Evolutionary conservation across 495 filamentous ascomycete species (phyloP).

Genomic region (Penicillium odoratum): DNA sequence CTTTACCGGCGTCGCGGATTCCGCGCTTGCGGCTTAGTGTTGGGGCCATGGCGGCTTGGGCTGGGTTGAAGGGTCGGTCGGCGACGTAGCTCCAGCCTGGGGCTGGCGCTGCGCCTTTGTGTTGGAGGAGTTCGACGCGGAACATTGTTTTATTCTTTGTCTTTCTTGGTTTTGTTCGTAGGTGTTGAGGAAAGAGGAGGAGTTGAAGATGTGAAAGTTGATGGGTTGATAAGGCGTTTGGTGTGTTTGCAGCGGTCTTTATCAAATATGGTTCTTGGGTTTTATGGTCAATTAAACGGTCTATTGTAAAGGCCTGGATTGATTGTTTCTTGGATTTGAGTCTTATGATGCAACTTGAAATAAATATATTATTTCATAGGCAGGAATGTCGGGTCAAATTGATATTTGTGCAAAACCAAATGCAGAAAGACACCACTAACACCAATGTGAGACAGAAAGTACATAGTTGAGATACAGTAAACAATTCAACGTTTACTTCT

Average conservation of each 20-base stretch:
- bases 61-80: constrained; percentile 63
- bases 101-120: constrained; percentile 63
- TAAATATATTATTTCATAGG: not conserved
- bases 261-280: not conserved
- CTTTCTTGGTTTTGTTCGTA: not conserved
- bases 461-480: constrained; percentile 8
- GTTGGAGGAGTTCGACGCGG: constrained; percentile 71
- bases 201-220: not conserved
- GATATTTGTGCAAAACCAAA: not conserved
- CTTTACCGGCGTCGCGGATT: constrained; percentile 52
- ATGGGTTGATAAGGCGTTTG: constrained; percentile 10
- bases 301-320: not conserved
- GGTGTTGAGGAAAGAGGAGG: not conserved
- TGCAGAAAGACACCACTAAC: constrained; percentile 2
- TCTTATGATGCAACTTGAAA: not conserved
- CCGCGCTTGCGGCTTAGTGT: constrained; percentile 63
- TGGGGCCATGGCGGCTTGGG: constrained; percentile 58
- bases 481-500: constrained; percentile 44
- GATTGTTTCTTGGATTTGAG: not conserved
- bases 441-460: constrained; percentile 7
- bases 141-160: constrained; percentile 44
- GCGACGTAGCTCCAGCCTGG: constrained; percentile 90
- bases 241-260: constrained; percentile 5
- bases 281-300: not conserved
- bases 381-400: not conserved